Percentiles rank a stretch among this genome's conserved stretches.
phyloP scores from a whole-genome alignment of 169 alveolate species.

The Cryptosporidium muris region DNA sequence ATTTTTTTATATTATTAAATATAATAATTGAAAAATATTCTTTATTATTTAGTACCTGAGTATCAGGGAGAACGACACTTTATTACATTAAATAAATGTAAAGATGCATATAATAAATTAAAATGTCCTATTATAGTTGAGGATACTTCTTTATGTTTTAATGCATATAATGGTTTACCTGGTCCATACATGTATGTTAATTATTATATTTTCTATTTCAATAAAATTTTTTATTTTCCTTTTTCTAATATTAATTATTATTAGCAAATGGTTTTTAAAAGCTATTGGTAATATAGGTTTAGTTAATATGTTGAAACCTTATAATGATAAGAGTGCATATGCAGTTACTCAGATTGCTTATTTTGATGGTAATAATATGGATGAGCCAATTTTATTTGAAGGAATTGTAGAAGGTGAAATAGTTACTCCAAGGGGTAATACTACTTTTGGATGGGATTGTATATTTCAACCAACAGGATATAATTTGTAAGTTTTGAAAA shows the following conservation, averaged over 20 bases:
- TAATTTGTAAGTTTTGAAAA: slow-evolving; percentile 15
- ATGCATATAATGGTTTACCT: slow-evolving; percentile 91
- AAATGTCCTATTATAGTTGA: slow-evolving; percentile 86
- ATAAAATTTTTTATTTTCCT: background rate
- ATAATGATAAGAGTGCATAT: slow-evolving; percentile 85
- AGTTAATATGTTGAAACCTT: slow-evolving; percentile 83
- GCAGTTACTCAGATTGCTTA: slow-evolving; percentile 86
- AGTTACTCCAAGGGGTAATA: slow-evolving; percentile 86
- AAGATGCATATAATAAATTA: slow-evolving; percentile 76
- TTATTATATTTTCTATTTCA: background rate
- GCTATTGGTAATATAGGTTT: slow-evolving; percentile 88
- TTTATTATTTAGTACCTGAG: slow-evolving; percentile 75
- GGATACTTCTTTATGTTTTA: slow-evolving; percentile 91
- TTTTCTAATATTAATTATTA: background rate
- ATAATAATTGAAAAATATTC: background rate
- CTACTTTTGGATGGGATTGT: slow-evolving; percentile 58
- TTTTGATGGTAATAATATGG: slow-evolving; percentile 76
- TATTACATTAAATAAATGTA: slow-evolving; percentile 80
- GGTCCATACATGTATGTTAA: slow-evolving; percentile 91
- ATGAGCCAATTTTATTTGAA: slow-evolving; percentile 80
- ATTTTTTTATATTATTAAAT: background rate
- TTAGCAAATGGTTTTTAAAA: slow-evolving; percentile 89
- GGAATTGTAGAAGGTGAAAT: slow-evolving; percentile 86
- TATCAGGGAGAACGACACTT: slow-evolving; percentile 81
- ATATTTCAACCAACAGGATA: slow-evolving; percentile 50